Evolutionary conservation across 2,329 filamentous ascomycete genomes (phyloP), one percentile per base, ranked within the genome.

Genomic region (Claviceps cyperi): DNA sequence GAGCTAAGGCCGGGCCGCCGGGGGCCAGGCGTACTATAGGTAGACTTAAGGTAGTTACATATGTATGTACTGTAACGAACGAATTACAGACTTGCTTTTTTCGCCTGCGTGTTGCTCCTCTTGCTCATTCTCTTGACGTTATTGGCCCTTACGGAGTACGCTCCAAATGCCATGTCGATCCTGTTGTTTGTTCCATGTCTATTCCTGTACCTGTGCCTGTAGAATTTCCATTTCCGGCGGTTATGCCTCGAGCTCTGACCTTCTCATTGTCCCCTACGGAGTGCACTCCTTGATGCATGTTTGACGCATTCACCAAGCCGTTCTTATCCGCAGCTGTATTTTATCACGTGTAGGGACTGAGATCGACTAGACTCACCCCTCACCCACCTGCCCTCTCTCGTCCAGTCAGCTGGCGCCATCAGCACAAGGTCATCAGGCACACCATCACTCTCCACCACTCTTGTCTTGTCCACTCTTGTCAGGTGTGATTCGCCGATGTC

Each of bases 401-500:
- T 36, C 56, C 57, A 59, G 57, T 59, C 57, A 59, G 57, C 46
- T 58, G 57, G 52, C 51, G 50, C 46, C 43, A 47, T 48, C 47
- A 50, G 46, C 47, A 48, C 37, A 17, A 52, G 56, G 56, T 57
- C 56, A 57, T 56, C 56, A 55, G 56, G 53, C 54, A 57, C 56
- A 57, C 54, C 53, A 15, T 19, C 15, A 11, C 14, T 15, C 37
- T 39, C 17, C 41, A 39, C 19, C 38, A 17, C 17, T 22, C 19
- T 22, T 40, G 53, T 22, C 22, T 22, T 22, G 22, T 47, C 36
- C 46, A 15, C 22, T 40, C 14, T n/a, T 41, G 35, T 37, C 15
- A 37, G 52, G 39, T 50, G 48, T 50, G 51, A 55, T 53, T 54
- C 39, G 50, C 50, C 38, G 45, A 35, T 36, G 7, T 46, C 32